Conservation (phyloP, 2,329 filamentous ascomycete genomes). For the Fusarium goolgardi region DNA sequence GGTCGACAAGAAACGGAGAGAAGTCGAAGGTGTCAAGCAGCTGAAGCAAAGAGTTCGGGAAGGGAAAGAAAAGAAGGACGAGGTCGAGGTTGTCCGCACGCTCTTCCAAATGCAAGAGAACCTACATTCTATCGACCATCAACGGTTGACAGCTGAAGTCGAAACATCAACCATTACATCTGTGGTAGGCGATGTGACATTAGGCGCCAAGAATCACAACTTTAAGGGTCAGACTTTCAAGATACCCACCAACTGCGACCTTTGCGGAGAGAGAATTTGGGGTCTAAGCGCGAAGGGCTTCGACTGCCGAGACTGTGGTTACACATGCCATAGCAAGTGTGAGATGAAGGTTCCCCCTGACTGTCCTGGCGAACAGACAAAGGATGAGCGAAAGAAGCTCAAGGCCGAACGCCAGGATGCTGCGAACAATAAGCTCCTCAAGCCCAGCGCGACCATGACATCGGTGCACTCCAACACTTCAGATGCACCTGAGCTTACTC, state of each 20-base stretch:
- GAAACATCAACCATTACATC: constrained; percentile 94
- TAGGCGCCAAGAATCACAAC: constrained; percentile 94
- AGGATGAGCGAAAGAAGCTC: constrained; percentile 95
- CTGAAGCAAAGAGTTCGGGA: constrained; percentile 81
- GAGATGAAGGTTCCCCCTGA: constrained; percentile 98
- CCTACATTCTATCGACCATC: constrained; percentile 85
- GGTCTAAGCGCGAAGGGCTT: constrained; percentile 96
- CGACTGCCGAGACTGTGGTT: constrained; percentile 95
- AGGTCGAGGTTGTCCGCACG: constrained; percentile 84
- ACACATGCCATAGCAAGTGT: constrained; percentile 98
- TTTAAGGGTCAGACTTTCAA: constrained; percentile 99
- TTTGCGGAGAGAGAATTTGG: constrained; percentile 97
- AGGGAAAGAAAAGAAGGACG: constrained; percentile 88
- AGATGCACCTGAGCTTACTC: constrained; percentile 75
- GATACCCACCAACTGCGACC: constrained; percentile 97
- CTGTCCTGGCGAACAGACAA: constrained; percentile 91
- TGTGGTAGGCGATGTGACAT: constrained; percentile 89
- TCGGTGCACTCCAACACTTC: constrained; percentile 65
- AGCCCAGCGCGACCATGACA: constrained; percentile 56
- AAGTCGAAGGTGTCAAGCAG: constrained; percentile 82
- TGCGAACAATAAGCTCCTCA: constrained; percentile 73
- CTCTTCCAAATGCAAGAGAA: constrained; percentile 87
- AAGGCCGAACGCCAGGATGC: constrained; percentile 87
- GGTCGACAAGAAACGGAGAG: constrained; percentile 84
- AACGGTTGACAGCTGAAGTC: constrained; percentile 87